Evolutionary conservation across 2,329 filamentous ascomycete genomes (phyloP), one percentile per base, ranked within the genome.

Genomic region (Epichloe uncinata): DNA sequence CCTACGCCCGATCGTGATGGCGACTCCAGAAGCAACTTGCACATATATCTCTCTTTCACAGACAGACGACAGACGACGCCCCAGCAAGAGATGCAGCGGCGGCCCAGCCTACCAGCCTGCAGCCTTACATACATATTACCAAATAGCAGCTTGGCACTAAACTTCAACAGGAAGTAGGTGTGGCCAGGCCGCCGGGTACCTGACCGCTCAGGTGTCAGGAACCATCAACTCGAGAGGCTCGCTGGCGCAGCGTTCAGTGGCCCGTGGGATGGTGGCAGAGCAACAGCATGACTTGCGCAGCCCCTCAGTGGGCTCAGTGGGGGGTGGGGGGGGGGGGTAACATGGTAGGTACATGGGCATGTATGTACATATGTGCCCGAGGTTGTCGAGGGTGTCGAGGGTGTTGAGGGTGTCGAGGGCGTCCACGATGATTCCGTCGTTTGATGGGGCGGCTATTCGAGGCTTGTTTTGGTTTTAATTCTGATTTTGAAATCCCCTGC

Each of bases 391-490:
- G 16, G 16, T 16, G 18, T 18, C 18, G 18, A 18, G 20, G 16
- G 16, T 16, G 18, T 18, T 2, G 18, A 18, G 22, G 22, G 22
- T 22, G 22, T 22, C 15, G 35, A 42, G 12, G 30, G 22, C 9
- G 18, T 12, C 45, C 33, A 42, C 43, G 53, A 52, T 55, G 50
- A 47, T 48, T 50, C 47, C 52, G 52, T 53, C 20, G 30, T 16
- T 37, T 42, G 42, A 47, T 50, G 50, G 50, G 52, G 52, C 62
- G 62, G 60, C 62, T 64, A 63, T 63, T 65, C 60, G 58, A 65
- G 62, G 62, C 61, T 63, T 62, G 61, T 47, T 40, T 42, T 45
- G 26, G 8, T 30, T 30, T 3, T 30, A 7, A 9, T 26, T 26
- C 3, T 3, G 26, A 8, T 26, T 26, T 26, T 26, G 26, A 26